phyloP scores from a whole-genome alignment of 805 yeast species.

The Wickerhamiella sergipiensis region DNA sequence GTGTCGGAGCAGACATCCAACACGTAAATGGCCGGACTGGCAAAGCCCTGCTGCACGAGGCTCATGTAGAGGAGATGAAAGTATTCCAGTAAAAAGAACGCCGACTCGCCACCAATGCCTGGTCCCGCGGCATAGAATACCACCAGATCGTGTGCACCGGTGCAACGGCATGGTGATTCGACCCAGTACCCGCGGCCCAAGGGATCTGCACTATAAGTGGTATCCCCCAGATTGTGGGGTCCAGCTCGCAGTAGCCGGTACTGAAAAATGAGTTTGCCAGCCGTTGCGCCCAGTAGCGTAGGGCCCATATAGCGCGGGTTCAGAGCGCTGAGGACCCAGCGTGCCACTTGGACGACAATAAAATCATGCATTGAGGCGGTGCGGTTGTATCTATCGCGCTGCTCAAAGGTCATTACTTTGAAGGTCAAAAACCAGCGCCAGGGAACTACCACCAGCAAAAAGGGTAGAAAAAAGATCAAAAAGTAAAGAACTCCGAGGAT shows the following conservation, averaged over 20 bases:
- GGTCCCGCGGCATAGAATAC: conserved; percentile 34
- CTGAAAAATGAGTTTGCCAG: conserved; percentile 14
- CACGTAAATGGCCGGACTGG: conserved; percentile 33
- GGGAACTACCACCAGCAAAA: conserved; percentile 17
- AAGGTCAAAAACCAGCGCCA: conserved; percentile 12
- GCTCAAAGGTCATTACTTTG: conserved; percentile 16
- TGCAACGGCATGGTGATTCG: conserved; percentile 21
- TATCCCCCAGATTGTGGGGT: not conserved
- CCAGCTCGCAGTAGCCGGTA: conserved; percentile 15
- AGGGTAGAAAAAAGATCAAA: not conserved
- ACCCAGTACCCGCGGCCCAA: conserved; percentile 18
- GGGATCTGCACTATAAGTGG: not conserved
- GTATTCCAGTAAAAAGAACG: conserved; percentile 34
- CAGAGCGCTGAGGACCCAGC: conserved; percentile 17
- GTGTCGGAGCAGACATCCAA: conserved; percentile 20
- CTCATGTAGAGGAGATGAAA: conserved; percentile 29
- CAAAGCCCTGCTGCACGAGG: conserved; percentile 36
- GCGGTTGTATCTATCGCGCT: conserved; percentile 15
- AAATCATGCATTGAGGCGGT: conserved; percentile 17
- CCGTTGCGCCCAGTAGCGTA: conserved; percentile 16
- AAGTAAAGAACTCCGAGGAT: conserved; percentile 11
- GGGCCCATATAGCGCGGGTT: conserved; percentile 14
- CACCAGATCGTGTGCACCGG: conserved; percentile 27
- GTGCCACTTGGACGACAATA: conserved; percentile 11
- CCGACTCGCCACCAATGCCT: conserved; percentile 22